phyloP scores from a whole-genome alignment of 2,329 filamentous ascomycete species.

The Escovopsis sp. region DNA sequence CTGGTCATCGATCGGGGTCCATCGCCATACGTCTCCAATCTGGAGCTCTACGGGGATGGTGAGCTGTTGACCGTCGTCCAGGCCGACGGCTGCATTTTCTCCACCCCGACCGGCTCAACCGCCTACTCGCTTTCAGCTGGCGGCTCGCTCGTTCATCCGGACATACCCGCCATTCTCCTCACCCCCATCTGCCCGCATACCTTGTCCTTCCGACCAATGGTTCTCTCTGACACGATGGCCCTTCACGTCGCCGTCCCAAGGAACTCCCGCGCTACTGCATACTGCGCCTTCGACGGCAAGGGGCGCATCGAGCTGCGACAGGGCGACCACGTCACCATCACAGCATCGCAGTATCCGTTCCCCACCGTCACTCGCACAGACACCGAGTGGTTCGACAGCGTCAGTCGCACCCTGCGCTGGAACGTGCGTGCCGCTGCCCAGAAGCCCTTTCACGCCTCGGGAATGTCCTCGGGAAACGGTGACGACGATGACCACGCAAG shows the following conservation, averaged over 20 bases:
- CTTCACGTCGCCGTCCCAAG: slow-evolving; percentile 77
- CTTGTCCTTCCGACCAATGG: slow-evolving; percentile 93
- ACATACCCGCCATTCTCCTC: slow-evolving; percentile 89
- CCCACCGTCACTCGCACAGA: slow-evolving; percentile 83
- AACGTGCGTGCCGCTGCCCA: slow-evolving; percentile 86
- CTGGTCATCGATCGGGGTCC: slow-evolving; percentile 95
- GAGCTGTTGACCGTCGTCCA: slow-evolving; percentile 91
- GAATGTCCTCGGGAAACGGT: slow-evolving; percentile 1
- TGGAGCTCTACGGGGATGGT: slow-evolving; percentile 91
- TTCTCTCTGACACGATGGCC: slow-evolving; percentile 86
- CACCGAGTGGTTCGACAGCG: slow-evolving; percentile 93
- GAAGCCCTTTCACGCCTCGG: slow-evolving; percentile 60
- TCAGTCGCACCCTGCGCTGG: slow-evolving; percentile 84
- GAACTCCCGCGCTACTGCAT: slow-evolving; percentile 79
- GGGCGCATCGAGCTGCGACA: slow-evolving; percentile 84
- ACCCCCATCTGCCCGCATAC: slow-evolving; percentile 98
- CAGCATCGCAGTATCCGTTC: slow-evolving; percentile 91
- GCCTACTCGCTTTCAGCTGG: slow-evolving; percentile 94
- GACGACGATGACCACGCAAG: slow-evolving; percentile 43
- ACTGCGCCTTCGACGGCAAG: slow-evolving; percentile 96
- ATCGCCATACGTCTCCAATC: slow-evolving; percentile 89
- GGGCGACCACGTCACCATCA: slow-evolving; percentile 91
- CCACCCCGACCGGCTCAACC: slow-evolving; percentile 85
- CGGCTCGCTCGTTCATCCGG: slow-evolving; percentile 87
- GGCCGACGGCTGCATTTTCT: slow-evolving; percentile 95